Conservation (phyloP, 2,329 filamentous ascomycete genomes). For the Pseudogymnoascus sp. region DNA sequence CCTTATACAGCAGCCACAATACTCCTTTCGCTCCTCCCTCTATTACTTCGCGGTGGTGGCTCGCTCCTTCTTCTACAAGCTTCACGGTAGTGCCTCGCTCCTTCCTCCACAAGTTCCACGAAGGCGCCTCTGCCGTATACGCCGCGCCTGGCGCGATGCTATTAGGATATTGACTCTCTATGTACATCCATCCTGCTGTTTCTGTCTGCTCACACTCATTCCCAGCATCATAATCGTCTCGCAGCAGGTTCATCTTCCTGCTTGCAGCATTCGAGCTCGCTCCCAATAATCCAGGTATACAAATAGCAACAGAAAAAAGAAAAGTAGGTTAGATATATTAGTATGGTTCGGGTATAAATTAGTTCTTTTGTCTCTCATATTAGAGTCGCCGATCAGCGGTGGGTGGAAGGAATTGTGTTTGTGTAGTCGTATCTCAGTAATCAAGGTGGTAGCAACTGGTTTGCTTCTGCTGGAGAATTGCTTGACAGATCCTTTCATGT, state of each 20-base stretch:
- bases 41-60: not conserved
- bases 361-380: not conserved
- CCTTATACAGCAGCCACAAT: not conserved
- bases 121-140: not conserved
- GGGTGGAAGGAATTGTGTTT: not conserved
- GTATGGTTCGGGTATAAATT: slow-evolving; percentile 5
- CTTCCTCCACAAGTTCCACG: not conserved
- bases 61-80: not conserved
- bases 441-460: not conserved
- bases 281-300: not conserved
- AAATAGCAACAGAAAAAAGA: not conserved
- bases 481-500: not conserved
- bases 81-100: not conserved
- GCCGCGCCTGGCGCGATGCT: not conserved
- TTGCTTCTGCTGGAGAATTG: not conserved
- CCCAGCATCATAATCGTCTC: not conserved
- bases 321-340: not conserved
- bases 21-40: not conserved
- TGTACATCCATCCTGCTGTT: not conserved
- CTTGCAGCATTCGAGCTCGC: not conserved
- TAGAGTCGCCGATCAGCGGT: not conserved
- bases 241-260: not conserved
- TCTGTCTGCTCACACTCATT: not conserved
- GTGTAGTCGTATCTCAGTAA: not conserved
- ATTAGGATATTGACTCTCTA: not conserved